Conservation (phyloP, 2,329 filamentous ascomycete species). For the Aspergillus arachidicola region DNA sequence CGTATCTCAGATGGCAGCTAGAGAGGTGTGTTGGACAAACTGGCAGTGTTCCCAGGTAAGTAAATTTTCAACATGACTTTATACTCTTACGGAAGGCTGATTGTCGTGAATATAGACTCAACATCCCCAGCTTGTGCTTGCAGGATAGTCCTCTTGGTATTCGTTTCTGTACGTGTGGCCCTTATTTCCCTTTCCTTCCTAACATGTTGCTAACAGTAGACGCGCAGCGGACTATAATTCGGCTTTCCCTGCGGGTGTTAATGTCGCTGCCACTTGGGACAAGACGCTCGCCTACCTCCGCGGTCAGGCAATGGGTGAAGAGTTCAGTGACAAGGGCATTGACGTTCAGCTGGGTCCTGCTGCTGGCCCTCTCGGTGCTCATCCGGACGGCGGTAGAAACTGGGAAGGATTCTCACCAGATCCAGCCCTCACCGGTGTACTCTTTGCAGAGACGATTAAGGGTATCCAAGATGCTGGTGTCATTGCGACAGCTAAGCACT, state of each 20-base stretch:
- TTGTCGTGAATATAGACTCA: slow-evolving; percentile 40
- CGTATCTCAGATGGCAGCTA: slow-evolving; percentile 58
- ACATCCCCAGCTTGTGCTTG: slow-evolving; percentile 74
- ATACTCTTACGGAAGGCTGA: neutral
- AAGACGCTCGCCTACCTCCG: slow-evolving; percentile 68
- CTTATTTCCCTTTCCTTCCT: neutral
- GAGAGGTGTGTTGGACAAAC: slow-evolving; percentile 78
- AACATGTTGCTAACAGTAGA: neutral
- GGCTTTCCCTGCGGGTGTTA: slow-evolving; percentile 77
- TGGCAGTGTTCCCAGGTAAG: slow-evolving; percentile 48
- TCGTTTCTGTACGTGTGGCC: slow-evolving; percentile 57
- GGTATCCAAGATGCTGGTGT: slow-evolving; percentile 82
- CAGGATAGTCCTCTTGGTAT: slow-evolving; percentile 85
- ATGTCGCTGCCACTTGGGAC: slow-evolving; percentile 82
- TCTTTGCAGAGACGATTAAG: slow-evolving; percentile 71
- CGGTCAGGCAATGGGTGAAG: slow-evolving; percentile 72
- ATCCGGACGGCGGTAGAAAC: slow-evolving; percentile 68
- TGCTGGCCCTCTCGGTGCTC: slow-evolving; percentile 70
- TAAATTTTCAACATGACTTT: slow-evolving; percentile 15
- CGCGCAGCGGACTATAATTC: slow-evolving; percentile 71
- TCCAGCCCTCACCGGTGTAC: slow-evolving; percentile 72
- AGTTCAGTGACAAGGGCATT: slow-evolving; percentile 74
- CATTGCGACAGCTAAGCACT: slow-evolving; percentile 82
- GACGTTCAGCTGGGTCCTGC: slow-evolving; percentile 78
- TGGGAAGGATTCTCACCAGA: slow-evolving; percentile 72